Evolutionary conservation across 2,329 filamentous ascomycete species (phyloP), one percentile per base, ranked within the genome.

Genomic region (Sarocladium strictum): DNA sequence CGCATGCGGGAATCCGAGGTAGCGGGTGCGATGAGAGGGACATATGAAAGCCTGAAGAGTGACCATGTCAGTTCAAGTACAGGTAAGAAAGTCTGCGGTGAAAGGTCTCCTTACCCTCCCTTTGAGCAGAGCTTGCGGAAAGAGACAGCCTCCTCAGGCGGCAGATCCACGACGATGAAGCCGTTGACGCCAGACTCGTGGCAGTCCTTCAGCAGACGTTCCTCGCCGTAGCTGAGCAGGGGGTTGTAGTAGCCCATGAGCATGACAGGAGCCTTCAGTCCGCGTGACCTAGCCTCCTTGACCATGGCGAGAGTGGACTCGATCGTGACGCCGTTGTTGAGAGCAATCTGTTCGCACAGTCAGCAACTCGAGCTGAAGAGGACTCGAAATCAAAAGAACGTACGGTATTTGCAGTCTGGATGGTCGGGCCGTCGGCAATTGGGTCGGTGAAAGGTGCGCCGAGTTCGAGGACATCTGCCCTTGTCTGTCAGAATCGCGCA

Each of bases 211-310:
- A 99, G 77, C 71, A 97, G 84, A 57, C 80, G 82, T 74, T 96
- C 91, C 74, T 99, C 94, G 54, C 94, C 94, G 68, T 97, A 99
- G 65, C 87, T 90, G 58, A 97, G 77, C 58, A 97, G 79, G 1
- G 94, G 94, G 76, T 99, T 99, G 76, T 96, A 99, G 81, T 99
- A 99, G 64, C 94, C 94, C 94, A 99, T 99, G 61, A 99, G 81
- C 66, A 99, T 75, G 40, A 99, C 83, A 1, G 94, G 94, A 1
- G 87, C 84, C 64, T 80, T 86, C 54, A 97, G 77, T 40, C 94
- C 94, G 58, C 80, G 81, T 62, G 80, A 79, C 64, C 94, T 81
- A 47, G 93, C 90, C 58, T 88, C 82, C 63, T 87, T 86, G 58
- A 97, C 87, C 79, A 96, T 93, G 64, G 88, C 80, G 38, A 99